Evolutionary conservation across 768 basidiomycete species (phyloP).

Genomic region (Collybia mongolica): DNA sequence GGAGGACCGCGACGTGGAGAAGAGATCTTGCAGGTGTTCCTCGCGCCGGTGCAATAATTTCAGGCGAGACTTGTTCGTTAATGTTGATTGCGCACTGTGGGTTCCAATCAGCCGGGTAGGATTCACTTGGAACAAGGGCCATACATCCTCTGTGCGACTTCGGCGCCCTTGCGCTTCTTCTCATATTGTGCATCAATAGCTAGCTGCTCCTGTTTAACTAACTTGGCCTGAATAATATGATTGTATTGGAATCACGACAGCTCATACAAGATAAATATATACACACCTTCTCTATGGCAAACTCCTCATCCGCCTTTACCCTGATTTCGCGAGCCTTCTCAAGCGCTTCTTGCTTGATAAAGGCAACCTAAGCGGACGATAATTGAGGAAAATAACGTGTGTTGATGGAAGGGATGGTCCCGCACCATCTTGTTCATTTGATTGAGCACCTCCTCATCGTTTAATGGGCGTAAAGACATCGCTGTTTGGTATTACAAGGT

Average conservation of each 20-base stretch:
- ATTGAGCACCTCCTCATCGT: conserved; percentile 91
- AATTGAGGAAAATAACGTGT: conserved; percentile 6
- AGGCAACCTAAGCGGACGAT: conserved; percentile 69
- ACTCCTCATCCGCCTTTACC: conserved; percentile 98
- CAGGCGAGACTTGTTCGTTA: conserved; percentile 95
- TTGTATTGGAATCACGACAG: neutral
- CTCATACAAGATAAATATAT: neutral
- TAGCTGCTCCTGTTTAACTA: conserved; percentile 94
- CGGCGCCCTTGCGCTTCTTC: conserved; percentile 93
- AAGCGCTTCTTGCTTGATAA: conserved; percentile 97
- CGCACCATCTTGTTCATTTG: conserved; percentile 99
- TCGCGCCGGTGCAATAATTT: conserved; percentile 88
- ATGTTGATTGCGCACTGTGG: conserved; percentile 85
- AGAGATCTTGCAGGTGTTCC: conserved; percentile 89
- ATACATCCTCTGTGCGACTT: conserved; percentile 96
- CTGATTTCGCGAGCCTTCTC: conserved; percentile 97
- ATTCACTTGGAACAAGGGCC: conserved; percentile 19
- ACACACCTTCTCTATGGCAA: conserved; percentile 93
- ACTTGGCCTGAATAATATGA: conserved; percentile 68
- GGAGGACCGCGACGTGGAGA: conserved; percentile 65
- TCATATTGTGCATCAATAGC: conserved; percentile 94
- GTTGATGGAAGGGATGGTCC: neutral
- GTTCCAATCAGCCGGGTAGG: conserved; percentile 2
- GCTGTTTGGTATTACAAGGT: conserved; percentile 8
- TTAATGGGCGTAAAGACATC: conserved; percentile 78